Evolutionary conservation across 495 filamentous ascomycete genomes (phyloP).

Genomic region (Podospora fimiseda): DNA sequence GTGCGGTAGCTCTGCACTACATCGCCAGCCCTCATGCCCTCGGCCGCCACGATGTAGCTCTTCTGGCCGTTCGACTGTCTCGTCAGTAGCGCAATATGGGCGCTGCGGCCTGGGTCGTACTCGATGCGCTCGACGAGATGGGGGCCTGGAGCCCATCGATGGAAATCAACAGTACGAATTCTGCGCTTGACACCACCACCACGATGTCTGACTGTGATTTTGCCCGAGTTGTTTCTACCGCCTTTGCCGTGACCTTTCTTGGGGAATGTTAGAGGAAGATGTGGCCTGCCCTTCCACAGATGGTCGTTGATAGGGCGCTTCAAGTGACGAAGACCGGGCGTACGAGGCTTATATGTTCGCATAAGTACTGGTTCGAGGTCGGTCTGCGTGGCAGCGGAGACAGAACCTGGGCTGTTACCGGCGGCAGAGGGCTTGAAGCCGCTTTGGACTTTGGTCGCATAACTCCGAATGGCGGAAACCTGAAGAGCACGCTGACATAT

Average conservation of each 20-base stretch:
- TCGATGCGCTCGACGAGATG: constrained; percentile 91
- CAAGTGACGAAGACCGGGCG: constrained; percentile 88
- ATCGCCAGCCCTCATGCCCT: constrained; percentile 89
- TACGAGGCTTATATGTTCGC: constrained; percentile 88
- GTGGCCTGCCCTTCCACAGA: constrained; percentile 86
- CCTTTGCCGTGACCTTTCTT: constrained; percentile 90
- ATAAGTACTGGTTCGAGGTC: constrained; percentile 44
- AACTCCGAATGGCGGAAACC: constrained; percentile 16
- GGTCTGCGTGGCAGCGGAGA: constrained; percentile 13
- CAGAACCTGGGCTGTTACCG: not conserved
- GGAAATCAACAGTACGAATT: constrained; percentile 85
- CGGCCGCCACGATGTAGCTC: constrained; percentile 87
- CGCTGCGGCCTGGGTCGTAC: constrained; percentile 86
- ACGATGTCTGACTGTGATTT: constrained; percentile 80
- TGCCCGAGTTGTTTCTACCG: constrained; percentile 81
- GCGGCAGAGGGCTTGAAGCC: constrained; percentile 1
- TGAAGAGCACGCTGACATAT: constrained; percentile 20
- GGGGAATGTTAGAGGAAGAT: constrained; percentile 73
- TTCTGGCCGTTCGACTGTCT: constrained; percentile 59
- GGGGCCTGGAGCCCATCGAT: constrained; percentile 64
- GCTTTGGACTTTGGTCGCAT: constrained; percentile 17
- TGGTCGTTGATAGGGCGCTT: constrained; percentile 91
- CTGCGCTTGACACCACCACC: constrained; percentile 87
- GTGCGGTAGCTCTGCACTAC: constrained; percentile 81
- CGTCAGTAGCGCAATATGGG: constrained; percentile 84